Percentiles rank a stretch among this genome's conserved stretches.
Evolutionary conservation across 2,329 filamentous ascomycete genomes (phyloP).

Genomic region (Diaporthe eres): DNA sequence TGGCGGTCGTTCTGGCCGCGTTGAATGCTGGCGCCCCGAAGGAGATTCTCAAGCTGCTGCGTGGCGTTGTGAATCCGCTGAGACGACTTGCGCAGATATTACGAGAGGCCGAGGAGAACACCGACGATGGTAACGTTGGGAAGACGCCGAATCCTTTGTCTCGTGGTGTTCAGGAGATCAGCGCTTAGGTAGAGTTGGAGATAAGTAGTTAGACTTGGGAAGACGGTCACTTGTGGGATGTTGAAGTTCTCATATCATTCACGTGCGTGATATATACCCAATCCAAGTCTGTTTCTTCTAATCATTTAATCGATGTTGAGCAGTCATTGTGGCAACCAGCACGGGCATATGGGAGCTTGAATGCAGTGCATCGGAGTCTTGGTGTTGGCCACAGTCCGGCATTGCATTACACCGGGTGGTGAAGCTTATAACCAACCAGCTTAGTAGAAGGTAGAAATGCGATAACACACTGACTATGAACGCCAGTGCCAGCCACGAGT

Average conservation of each 20-base stretch:
- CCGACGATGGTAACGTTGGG: too few relatives aligned
- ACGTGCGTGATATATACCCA: background rate
- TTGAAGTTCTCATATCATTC: background rate
- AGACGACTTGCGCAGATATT: background rate
- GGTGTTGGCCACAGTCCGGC: background rate
- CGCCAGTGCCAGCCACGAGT: background rate
- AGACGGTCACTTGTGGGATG: background rate
- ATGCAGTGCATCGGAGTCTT: background rate
- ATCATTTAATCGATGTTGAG: background rate
- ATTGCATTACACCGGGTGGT: background rate
- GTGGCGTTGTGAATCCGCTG: background rate
- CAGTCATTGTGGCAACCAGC: background rate
- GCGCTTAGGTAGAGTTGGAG: background rate
- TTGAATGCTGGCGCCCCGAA: constrained; percentile 31
- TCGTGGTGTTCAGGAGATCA: background rate
- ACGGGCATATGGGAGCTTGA: background rate
- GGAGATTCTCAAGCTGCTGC: background rate
- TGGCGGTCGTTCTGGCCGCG: constrained; percentile 7
- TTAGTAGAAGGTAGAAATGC: background rate
- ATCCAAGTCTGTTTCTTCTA: background rate
- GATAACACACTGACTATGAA: background rate
- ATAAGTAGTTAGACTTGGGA: background rate
- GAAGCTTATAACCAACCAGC: background rate
- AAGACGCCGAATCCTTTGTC: background rate
- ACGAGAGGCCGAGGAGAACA: constrained; percentile 6